Base-by-base conservation (phyloP, 306 rosid species). In the Cucurbita moschata region DNA sequence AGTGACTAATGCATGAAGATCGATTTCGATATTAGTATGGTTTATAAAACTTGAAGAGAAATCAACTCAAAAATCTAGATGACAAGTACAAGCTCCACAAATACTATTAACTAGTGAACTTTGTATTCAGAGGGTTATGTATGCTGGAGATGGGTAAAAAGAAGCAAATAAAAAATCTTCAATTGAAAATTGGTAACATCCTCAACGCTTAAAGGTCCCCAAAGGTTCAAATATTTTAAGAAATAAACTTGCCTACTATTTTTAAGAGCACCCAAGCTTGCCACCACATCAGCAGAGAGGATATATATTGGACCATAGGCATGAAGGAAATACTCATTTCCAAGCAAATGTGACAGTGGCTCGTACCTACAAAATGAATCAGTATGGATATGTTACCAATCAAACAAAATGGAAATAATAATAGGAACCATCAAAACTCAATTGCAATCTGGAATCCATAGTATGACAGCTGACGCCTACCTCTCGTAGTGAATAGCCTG, bases 251-350 rank as follows among this genome's bases (percentile, higher is more conserved):
- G 77, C 99, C 99, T 95, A 78, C 88, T 75, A 73, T 91, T 91
- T 80, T 79, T 89, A 52, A 89, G 93, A 73, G 88, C 93, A 65
- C 81, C 96, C 97, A 95, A 88, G 82, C 96, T 89, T 71, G 96
- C 81, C 69, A 95, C 99, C 68, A 95, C 99, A 75, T 91, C 96
- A 15, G 96, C 92, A 38, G 97, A 95, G 77, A 91, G 96, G 38
- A 87, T 96, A 79, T 95, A 95, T 70, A 95, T 79, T 69, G 99
- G 97, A 83, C 97, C 99, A 80, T 95, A 91, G 66, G 97, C 99
- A 87, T 95, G 99, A 77, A 95, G 85, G 76, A 95, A 95, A 79
- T 95, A 95, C 81, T 95, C 99, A 58, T 77, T 89, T 71, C 99
- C 99, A 47, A 95, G 97, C 89, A 95, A 81, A 89, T 77, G 21